Percentiles rank a stretch among this genome's conserved stretches.
Conservation (phyloP, 306 rosid species). For the Prinsepia uniflora region DNA sequence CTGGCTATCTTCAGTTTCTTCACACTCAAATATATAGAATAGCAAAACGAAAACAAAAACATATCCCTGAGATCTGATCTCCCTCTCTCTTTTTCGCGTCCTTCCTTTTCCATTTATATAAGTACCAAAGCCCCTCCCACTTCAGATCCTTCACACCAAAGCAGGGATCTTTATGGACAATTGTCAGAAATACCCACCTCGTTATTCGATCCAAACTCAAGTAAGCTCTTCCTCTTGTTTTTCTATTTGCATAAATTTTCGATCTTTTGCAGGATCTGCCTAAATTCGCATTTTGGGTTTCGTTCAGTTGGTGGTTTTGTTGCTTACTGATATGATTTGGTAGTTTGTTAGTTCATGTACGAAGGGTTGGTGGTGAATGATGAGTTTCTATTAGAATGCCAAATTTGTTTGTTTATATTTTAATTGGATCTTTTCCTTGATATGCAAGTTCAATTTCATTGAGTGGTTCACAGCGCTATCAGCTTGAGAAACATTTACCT, state of each 20-base stretch:
- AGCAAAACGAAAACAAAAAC: not conserved
- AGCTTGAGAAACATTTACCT: not conserved
- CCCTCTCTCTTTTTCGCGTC: not conserved
- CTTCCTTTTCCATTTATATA: not conserved
- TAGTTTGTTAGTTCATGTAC: not conserved
- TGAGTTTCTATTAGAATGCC: not conserved
- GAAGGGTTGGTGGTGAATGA: not conserved
- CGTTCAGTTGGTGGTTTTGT: constrained; percentile 10
- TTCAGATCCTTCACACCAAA: constrained; percentile 8
- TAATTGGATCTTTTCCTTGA: constrained; percentile 17
- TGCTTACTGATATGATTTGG: constrained; percentile 14
- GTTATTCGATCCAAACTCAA: constrained; percentile 10
- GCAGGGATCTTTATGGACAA: not conserved
- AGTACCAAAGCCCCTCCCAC: not conserved
- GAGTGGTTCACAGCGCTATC: constrained; percentile 4
- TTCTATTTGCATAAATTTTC: not conserved
- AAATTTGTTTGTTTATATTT: not conserved
- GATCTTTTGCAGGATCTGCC: constrained; percentile 30
- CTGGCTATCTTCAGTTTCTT: not conserved
- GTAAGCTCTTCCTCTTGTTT: constrained; percentile 17
- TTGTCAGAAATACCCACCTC: constrained; percentile 2
- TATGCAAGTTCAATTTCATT: constrained; percentile 13
- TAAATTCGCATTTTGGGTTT: constrained; percentile 18
- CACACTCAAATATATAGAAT: not conserved
- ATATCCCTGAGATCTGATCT: constrained; percentile 3